phyloP scores from a whole-genome alignment of 495 filamentous ascomycete genomes.

The Daldinia childiae region DNA sequence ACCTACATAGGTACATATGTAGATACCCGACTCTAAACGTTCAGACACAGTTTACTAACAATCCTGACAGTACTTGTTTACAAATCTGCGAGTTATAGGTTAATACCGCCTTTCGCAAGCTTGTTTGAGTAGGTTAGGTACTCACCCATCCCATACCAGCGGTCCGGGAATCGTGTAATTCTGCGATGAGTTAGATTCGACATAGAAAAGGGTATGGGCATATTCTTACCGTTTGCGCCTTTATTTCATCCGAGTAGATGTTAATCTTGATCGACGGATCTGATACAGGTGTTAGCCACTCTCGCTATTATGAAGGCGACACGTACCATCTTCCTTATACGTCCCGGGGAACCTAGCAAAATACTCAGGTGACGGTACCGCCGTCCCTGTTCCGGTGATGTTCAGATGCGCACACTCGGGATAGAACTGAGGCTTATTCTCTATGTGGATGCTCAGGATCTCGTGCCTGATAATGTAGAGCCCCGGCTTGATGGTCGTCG shows the following conservation, averaged over 20 bases:
- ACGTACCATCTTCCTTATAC: conserved; percentile 57
- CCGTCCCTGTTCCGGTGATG: conserved; percentile 55
- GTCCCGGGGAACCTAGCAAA: conserved; percentile 61
- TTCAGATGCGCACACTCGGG: conserved; percentile 65
- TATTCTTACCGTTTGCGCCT: conserved; percentile 47
- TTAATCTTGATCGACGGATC: conserved; percentile 63
- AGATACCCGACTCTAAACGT: not conserved
- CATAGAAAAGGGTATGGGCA: not conserved
- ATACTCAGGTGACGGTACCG: conserved; percentile 53
- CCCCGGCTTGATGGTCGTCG: conserved; percentile 55
- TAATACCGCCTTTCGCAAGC: not conserved
- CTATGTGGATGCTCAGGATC: conserved; percentile 63
- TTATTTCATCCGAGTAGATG: conserved; percentile 54
- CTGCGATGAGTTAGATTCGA: conserved; percentile 42
- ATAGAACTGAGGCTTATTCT: conserved; percentile 64
- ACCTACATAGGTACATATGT: not conserved
- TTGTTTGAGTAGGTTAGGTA: not conserved
- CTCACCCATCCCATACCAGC: conserved; percentile 57
- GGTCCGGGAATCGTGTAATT: conserved; percentile 57
- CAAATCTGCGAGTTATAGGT: conserved; percentile 34
- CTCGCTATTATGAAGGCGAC: not conserved
- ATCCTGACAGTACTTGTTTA: conserved; percentile 49
- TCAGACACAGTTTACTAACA: conserved; percentile 22
- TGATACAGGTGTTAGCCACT: conserved; percentile 40
- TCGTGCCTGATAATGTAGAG: conserved; percentile 65